These are phyloP conservation scores for Brassica juncea DNA, from an alignment of 345 rosid genomes.

Conservation along the genomic window DNA sequence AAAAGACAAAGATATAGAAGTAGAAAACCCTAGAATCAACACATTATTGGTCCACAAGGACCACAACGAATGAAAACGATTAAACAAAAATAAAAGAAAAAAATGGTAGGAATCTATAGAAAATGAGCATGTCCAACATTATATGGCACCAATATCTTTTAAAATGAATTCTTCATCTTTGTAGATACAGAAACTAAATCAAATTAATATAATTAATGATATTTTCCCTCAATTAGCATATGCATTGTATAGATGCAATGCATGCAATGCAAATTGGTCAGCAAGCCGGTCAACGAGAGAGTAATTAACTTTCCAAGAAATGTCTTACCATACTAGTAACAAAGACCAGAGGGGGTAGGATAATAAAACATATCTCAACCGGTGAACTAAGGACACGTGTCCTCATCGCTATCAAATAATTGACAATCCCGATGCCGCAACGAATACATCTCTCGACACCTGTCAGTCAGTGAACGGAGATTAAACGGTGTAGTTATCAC, in stretches of 20 bases:
- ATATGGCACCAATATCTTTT: neutral
- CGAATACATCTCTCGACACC: neutral
- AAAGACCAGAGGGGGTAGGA: neutral
- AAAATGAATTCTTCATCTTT: neutral
- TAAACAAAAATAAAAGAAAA: neutral
- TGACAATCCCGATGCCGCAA: slow-evolving; percentile 24
- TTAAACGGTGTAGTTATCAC: slow-evolving; percentile 21
- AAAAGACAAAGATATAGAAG: slow-evolving; percentile 17
- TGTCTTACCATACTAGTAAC: neutral
- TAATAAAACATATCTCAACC: neutral
- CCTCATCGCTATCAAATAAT: neutral
- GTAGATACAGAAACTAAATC: neutral
- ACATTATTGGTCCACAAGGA: slow-evolving; percentile 28
- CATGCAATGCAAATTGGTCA: slow-evolving; percentile 11
- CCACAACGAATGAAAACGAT: slow-evolving; percentile 15
- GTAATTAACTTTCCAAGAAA: neutral
- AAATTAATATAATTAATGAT: neutral
- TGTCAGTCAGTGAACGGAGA: slow-evolving; percentile 28
- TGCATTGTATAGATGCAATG: slow-evolving; percentile 8
- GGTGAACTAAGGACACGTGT: slow-evolving; percentile 31
- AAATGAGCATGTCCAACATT: slow-evolving; percentile 13
- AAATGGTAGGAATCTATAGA: slow-evolving; percentile 2
- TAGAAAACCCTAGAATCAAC: slow-evolving; percentile 34
- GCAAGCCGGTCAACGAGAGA: slow-evolving; percentile 13
- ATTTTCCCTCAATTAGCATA: slow-evolving; percentile 6